Conservation (phyloP, 2,329 filamentous ascomycete genomes). For the Aspergillus jensenii region DNA sequence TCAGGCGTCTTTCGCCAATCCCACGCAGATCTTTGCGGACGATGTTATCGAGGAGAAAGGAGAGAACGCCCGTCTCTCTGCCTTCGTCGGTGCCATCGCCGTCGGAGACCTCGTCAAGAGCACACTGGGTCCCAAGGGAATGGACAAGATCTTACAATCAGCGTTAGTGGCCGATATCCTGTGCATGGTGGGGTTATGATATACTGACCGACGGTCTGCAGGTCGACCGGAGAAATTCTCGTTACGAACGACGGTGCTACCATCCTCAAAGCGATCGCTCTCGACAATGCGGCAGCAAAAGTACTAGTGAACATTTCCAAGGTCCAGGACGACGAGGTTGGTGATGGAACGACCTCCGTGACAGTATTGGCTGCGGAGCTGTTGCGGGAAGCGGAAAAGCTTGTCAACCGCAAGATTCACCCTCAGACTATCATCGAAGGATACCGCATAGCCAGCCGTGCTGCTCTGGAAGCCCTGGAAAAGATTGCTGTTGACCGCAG, state of each 20-base stretch:
- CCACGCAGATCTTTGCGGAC: slow-evolving; percentile 97
- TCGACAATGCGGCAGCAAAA: slow-evolving; percentile 97
- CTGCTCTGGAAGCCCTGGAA: slow-evolving; percentile 80
- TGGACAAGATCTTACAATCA: slow-evolving; percentile 98
- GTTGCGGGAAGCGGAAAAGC: slow-evolving; percentile 91
- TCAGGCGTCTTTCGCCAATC: slow-evolving; percentile 58
- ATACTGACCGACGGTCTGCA: slow-evolving; percentile 35
- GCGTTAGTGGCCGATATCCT: slow-evolving; percentile 61
- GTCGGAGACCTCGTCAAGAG: slow-evolving; percentile 97
- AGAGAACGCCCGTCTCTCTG: slow-evolving; percentile 97
- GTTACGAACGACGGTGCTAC: slow-evolving; percentile 99
- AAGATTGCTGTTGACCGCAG: slow-evolving; percentile 87
- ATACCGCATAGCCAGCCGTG: slow-evolving; percentile 92
- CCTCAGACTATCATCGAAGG: slow-evolving; percentile 99
- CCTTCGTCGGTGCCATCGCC: slow-evolving; percentile 96
- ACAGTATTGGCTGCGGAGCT: slow-evolving; percentile 93
- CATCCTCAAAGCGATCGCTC: slow-evolving; percentile 95
- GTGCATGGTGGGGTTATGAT: slow-evolving; percentile 19
- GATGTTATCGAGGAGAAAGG: slow-evolving; percentile 97
- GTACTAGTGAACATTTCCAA: slow-evolving; percentile 99
- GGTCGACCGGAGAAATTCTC: slow-evolving; percentile 94
- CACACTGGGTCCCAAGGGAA: slow-evolving; percentile 94
- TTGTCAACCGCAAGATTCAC: slow-evolving; percentile 98
- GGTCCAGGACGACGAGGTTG: slow-evolving; percentile 97
- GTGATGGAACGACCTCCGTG: slow-evolving; percentile 97